phyloP scores from a whole-genome alignment of 192 early-diverging fungal genomes.

The Backusella macrospora region DNA sequence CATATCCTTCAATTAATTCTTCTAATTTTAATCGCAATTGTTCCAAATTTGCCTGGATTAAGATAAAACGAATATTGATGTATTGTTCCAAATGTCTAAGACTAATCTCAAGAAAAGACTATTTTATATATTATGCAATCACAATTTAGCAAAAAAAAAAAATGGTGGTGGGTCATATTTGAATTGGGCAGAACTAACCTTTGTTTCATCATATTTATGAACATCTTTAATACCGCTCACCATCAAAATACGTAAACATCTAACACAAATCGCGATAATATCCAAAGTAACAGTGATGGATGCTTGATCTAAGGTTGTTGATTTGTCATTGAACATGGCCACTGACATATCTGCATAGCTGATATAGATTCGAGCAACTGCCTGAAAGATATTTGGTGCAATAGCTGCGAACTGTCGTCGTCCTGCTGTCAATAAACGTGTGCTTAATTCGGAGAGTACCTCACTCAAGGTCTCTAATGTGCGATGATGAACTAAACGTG shows the following conservation, averaged over 20 bases:
- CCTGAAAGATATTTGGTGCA: constrained; percentile 73
- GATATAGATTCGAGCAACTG: constrained; percentile 68
- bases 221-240: constrained; percentile 73
- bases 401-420: constrained; percentile 46
- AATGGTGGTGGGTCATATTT: too few relatives aligned
- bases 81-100: constrained; percentile 61
- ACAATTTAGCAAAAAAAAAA: too few relatives aligned
- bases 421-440: constrained; percentile 27
- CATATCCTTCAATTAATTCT: constrained; percentile 53
- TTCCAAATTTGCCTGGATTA: not conserved
- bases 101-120: constrained; percentile 49
- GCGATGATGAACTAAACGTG: constrained; percentile 65
- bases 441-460: constrained; percentile 29
- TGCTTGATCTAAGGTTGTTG: constrained; percentile 37
- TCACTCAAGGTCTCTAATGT: constrained; percentile 71
- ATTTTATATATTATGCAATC: too few relatives aligned
- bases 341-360: constrained; percentile 60
- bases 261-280: constrained; percentile 67
- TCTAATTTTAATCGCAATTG: constrained; percentile 7
- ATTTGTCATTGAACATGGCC: constrained; percentile 34
- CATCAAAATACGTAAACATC: constrained; percentile 75
- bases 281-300: constrained; percentile 52
- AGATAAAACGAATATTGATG: constrained; percentile 30
- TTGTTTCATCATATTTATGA: constrained; percentile 58
- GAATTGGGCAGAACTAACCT: constrained; percentile 30